Conservation (phyloP, 2,329 filamentous ascomycete species). For the Albophoma yamanashiensis region DNA sequence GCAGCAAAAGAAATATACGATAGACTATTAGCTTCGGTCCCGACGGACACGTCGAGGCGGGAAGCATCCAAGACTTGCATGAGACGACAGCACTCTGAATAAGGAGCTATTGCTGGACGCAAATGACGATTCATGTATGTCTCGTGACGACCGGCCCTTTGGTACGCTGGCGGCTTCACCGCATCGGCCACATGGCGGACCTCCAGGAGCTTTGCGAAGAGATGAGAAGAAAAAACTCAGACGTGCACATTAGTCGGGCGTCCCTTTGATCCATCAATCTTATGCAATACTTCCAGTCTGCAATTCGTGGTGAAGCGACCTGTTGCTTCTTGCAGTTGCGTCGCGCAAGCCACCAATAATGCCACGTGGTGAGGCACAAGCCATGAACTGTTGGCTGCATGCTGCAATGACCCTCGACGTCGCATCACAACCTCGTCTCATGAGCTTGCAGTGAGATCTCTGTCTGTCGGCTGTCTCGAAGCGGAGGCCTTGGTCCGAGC, state of each 20-base stretch:
- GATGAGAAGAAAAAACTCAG: not conserved
- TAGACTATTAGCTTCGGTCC: not conserved
- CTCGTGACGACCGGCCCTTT: not conserved
- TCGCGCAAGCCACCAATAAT: not conserved
- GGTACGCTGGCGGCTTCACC: not conserved
- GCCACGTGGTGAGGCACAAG: not conserved
- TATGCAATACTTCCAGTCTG: not conserved
- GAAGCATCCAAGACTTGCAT: not conserved
- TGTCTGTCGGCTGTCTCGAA: too few species aligned
- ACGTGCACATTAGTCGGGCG: not conserved
- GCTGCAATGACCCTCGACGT: not conserved
- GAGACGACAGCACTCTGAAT: not conserved
- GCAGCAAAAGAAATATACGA: not conserved
- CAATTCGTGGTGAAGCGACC: not conserved
- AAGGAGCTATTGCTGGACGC: not conserved
- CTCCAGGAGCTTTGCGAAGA: not conserved
- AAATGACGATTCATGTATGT: not conserved
- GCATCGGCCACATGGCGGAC: not conserved
- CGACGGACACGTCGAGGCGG: not conserved
- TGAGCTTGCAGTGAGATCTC: not conserved
- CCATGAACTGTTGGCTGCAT: not conserved
- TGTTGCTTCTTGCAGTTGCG: not conserved
- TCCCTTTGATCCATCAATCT: not conserved
- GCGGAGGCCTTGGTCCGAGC: not conserved
- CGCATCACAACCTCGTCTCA: not conserved